phyloP scores from a whole-genome alignment of 2,329 filamentous ascomycete genomes.

The Arthrobotrys sphaeroides region DNA sequence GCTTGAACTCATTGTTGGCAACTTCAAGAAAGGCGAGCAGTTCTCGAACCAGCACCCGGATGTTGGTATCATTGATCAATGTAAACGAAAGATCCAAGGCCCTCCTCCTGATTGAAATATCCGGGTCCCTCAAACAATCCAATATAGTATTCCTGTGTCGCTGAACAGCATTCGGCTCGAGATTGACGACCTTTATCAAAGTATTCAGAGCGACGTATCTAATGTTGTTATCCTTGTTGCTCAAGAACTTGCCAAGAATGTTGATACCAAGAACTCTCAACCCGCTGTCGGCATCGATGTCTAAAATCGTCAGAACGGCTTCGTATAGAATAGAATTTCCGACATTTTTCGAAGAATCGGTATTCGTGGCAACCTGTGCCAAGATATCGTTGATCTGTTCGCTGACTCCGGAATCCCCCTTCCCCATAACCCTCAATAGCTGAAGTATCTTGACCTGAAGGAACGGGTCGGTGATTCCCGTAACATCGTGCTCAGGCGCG shows the following conservation, averaged over 20 bases:
- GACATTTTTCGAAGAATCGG: slow-evolving; percentile 96
- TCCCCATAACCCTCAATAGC: slow-evolving; percentile 82
- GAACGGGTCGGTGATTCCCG: slow-evolving; percentile 97
- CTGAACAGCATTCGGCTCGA: slow-evolving; percentile 97
- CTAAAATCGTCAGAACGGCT: slow-evolving; percentile 93
- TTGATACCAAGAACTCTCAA: slow-evolving; percentile 94
- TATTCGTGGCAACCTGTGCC: slow-evolving; percentile 96
- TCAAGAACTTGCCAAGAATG: slow-evolving; percentile 95
- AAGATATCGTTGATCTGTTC: slow-evolving; percentile 99
- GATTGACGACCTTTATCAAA: slow-evolving; percentile 95
- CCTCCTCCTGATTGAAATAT: slow-evolving; percentile 94
- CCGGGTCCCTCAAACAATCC: slow-evolving; percentile 93
- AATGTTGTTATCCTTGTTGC: slow-evolving; percentile 99
- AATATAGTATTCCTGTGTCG: slow-evolving; percentile 96
- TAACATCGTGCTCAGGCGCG: slow-evolving; percentile 96
- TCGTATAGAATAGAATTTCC: slow-evolving; percentile 98
- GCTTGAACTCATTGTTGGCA: slow-evolving; percentile 98
- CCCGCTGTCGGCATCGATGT: slow-evolving; percentile 97
- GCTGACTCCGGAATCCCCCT: slow-evolving; percentile 85
- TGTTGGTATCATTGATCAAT: slow-evolving; percentile 95
- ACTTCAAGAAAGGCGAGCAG: slow-evolving; percentile 94
- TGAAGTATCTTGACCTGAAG: slow-evolving; percentile 95
- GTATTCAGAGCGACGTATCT: slow-evolving; percentile 98
- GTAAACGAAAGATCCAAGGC: slow-evolving; percentile 98
- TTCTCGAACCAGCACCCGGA: slow-evolving; percentile 90